Percentiles rank a stretch among this genome's conserved stretches.
These are phyloP conservation scores for Ogataea pilisensis DNA, from an alignment of 805 yeast species.

Conservation along the genomic window DNA sequence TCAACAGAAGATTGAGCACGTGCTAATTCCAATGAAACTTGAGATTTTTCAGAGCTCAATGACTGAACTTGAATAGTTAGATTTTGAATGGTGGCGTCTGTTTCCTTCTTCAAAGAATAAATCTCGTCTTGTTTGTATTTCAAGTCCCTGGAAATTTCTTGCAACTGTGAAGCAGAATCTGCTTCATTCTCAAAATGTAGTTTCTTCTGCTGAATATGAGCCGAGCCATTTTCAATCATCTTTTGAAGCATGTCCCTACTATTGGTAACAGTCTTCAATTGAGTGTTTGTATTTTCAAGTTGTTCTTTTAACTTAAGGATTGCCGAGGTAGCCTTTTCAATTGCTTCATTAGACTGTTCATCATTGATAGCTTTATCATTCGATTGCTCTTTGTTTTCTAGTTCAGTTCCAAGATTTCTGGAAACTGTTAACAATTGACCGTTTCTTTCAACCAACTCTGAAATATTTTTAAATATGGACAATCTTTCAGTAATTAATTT, in stretches of 20 bases:
- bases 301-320: constrained; percentile 59
- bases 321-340: constrained; percentile 55
- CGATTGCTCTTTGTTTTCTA: constrained; percentile 61
- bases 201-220: background rate
- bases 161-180: background rate
- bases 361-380: constrained; percentile 45
- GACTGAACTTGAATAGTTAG: constrained; percentile 44
- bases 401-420: constrained; percentile 64
- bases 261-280: constrained; percentile 49
- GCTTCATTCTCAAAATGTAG: background rate
- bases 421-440: constrained; percentile 65
- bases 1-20: constrained; percentile 51
- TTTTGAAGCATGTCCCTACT: constrained; percentile 65
- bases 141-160: constrained; percentile 18
- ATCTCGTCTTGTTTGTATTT: constrained; percentile 33
- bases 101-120: constrained; percentile 39
- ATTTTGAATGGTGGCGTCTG: constrained; percentile 40
- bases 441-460: constrained; percentile 71
- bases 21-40: constrained; percentile 46
- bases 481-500: constrained; percentile 66
- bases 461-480: constrained; percentile 61
- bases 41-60: constrained; percentile 40
- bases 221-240: constrained; percentile 30
- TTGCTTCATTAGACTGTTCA: constrained; percentile 20
- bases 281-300: constrained; percentile 45